Conservation (phyloP, 371 early-diverging fungal species). For the Circinella minor region DNA sequence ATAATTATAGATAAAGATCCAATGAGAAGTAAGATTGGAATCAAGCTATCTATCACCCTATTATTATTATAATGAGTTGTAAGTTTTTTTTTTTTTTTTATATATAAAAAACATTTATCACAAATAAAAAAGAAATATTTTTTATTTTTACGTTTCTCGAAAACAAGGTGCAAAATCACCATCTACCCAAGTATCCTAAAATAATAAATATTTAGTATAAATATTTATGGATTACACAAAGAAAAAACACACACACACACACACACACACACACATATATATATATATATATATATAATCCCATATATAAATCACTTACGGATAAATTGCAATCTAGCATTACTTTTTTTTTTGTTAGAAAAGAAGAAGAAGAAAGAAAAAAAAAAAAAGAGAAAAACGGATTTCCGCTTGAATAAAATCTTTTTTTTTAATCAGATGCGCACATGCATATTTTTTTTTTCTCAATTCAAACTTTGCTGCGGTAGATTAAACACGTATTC, state of each 20-base stretch:
- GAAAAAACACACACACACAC: too few relatives aligned
- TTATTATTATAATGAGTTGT: neutral
- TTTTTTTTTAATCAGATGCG: too few relatives aligned
- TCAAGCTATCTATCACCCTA: slow-evolving; percentile 20
- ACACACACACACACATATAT: too few relatives aligned
- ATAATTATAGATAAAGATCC: slow-evolving; percentile 15
- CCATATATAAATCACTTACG: slow-evolving; percentile 4
- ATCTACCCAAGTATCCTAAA: slow-evolving; percentile 25
- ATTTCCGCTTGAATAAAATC: too few relatives aligned
- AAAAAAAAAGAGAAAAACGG: slow-evolving; percentile 1
- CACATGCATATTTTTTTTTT: too few relatives aligned
- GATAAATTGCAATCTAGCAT: slow-evolving; percentile 22
- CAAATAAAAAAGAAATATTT: too few relatives aligned
- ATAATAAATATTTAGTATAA: slow-evolving; percentile 2
- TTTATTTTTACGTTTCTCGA: slow-evolving; percentile 24
- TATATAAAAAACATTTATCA: neutral
- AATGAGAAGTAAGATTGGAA: slow-evolving; percentile 15
- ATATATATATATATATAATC: too few relatives aligned
- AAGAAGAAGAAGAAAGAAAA: neutral
- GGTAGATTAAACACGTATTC: too few relatives aligned
- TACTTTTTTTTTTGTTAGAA: neutral
- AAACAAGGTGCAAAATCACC: slow-evolving; percentile 34
- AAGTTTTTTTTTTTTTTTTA: neutral
- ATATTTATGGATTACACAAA: slow-evolving; percentile 1
- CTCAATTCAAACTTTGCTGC: too few relatives aligned